phyloP scores from a whole-genome alignment of 2,329 filamentous ascomycete species.

The Beauveria bassiana region DNA sequence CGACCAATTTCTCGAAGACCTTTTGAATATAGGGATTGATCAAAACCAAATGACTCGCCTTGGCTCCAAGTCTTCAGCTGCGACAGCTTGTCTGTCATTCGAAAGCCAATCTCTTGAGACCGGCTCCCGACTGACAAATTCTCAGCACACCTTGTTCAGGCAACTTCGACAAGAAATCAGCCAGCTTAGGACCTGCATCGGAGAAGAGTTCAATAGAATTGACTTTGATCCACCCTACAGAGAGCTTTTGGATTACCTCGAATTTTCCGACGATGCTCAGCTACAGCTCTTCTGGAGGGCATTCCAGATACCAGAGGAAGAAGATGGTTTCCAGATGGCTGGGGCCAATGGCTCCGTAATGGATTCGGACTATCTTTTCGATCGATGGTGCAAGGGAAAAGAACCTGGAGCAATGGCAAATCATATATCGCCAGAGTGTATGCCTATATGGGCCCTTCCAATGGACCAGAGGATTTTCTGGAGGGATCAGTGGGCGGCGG shows the following conservation, averaged over 20 bases:
- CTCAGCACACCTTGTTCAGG: not conserved
- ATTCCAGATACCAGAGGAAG: not conserved
- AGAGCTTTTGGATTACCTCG: constrained; percentile 10
- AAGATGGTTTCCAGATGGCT: not conserved
- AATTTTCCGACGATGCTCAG: not conserved
- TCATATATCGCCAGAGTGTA: not conserved
- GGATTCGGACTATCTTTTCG: constrained; percentile 39
- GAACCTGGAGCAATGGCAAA: constrained; percentile 28
- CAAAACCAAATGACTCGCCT: constrained; percentile 48
- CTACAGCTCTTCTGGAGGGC: constrained; percentile 3
- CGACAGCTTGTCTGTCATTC: constrained; percentile 37
- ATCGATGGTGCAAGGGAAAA: constrained; percentile 42
- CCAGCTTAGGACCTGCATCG: not conserved
- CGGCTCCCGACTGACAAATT: not conserved
- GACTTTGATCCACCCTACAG: not conserved
- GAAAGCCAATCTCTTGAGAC: too few relatives aligned
- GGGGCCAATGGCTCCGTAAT: not conserved
- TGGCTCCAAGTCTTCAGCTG: constrained; percentile 47
- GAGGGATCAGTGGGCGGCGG: constrained; percentile 33
- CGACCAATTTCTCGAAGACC: constrained; percentile 58
- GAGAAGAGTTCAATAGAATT: not conserved
- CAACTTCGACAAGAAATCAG: not conserved
- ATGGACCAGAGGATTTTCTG: constrained; percentile 26
- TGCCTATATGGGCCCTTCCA: constrained; percentile 45
- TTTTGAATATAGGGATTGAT: constrained; percentile 51